phyloP scores from a whole-genome alignment of 768 basidiomycete genomes.

The Hygrophoropsis aurantiaca region DNA sequence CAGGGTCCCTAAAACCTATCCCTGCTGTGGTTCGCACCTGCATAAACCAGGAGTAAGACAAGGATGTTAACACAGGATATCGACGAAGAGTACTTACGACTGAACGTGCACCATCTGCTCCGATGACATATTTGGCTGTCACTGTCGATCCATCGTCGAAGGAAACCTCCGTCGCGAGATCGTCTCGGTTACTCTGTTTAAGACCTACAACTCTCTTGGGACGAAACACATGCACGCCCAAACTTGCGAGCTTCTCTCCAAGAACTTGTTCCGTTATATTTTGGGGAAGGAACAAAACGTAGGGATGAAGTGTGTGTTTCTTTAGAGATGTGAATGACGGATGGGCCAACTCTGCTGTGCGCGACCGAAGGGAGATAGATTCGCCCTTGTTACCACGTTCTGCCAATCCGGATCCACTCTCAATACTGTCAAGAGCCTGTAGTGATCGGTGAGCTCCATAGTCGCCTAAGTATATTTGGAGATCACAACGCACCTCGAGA shows the following conservation, averaged over 20 bases:
- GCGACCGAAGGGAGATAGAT: constrained; percentile 26
- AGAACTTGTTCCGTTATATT: constrained; percentile 44
- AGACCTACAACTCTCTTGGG: constrained; percentile 42
- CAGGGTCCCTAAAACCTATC: constrained; percentile 45
- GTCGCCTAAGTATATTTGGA: constrained; percentile 21
- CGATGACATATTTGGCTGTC: constrained; percentile 46
- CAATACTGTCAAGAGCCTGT: constrained; percentile 48
- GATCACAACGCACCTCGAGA: constrained; percentile 39
- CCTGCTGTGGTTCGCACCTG: constrained; percentile 45
- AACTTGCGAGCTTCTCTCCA: constrained; percentile 28
- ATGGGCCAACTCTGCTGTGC: constrained; percentile 23
- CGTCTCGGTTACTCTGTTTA: constrained; percentile 24
- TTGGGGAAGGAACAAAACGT: constrained; percentile 43
- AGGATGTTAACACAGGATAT: neutral
- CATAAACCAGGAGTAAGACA: neutral
- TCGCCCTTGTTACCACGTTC: constrained; percentile 33
- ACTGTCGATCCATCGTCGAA: constrained; percentile 48
- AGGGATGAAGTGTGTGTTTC: constrained; percentile 44
- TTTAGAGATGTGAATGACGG: constrained; percentile 35
- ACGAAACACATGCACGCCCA: constrained; percentile 34
- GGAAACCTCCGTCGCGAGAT: constrained; percentile 33
- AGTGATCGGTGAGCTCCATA: constrained; percentile 10
- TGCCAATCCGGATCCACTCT: constrained; percentile 30
- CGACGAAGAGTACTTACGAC: constrained; percentile 32
- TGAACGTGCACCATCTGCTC: constrained; percentile 53